phyloP scores from a whole-genome alignment of 176 grass and related monocot genomes.

The Canna indica region DNA sequence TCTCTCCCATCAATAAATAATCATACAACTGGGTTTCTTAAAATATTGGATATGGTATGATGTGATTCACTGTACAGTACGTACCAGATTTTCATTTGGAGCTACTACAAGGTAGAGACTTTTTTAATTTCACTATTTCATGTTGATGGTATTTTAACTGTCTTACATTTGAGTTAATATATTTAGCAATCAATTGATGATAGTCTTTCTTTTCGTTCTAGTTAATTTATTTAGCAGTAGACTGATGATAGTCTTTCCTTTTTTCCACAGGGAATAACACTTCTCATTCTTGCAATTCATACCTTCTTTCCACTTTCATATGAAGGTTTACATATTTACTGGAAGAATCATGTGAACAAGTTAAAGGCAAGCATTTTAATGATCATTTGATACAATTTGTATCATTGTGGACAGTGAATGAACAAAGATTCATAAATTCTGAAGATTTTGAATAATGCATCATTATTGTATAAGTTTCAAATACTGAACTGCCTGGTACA shows the following conservation, averaged over 20 bases:
- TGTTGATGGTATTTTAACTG: neutral
- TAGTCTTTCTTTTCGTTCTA: neutral
- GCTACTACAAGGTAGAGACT: neutral
- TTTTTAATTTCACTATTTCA: neutral
- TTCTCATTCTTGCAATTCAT: conserved; percentile 62
- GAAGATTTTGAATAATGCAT: neutral
- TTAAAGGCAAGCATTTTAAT: conserved; percentile 45
- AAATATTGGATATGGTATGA: neutral
- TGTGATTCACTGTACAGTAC: neutral
- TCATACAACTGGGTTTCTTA: neutral
- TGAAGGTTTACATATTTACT: conserved; percentile 62
- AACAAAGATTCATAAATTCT: neutral
- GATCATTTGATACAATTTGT: neutral
- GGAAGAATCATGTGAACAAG: conserved; percentile 67
- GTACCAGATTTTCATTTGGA: neutral
- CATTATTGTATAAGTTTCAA: no score
- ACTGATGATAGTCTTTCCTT: neutral
- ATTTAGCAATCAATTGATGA: neutral
- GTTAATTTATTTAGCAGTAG: neutral
- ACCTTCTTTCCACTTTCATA: conserved; percentile 78
- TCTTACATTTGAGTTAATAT: neutral
- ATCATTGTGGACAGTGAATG: neutral
- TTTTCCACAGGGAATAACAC: conserved; percentile 51
- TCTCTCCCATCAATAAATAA: neutral
- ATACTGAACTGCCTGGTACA: no score